Evolutionary conservation across 2,329 filamentous ascomycete genomes (phyloP).

Genomic region (Domatiomyces globalis): DNA sequence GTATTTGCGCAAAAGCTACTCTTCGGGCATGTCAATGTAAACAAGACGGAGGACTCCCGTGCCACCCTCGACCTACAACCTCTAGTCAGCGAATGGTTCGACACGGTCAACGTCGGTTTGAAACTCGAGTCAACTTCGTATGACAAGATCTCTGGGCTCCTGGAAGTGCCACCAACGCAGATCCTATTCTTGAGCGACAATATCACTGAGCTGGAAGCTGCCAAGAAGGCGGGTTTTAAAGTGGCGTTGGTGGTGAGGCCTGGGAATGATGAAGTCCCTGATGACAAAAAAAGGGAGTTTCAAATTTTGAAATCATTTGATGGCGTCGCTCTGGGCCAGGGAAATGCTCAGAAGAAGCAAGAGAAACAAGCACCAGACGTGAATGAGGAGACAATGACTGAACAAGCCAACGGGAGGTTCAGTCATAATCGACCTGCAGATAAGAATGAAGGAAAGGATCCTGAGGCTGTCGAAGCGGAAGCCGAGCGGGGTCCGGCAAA

Average conservation of each 20-base stretch:
- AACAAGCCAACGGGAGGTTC: background rate
- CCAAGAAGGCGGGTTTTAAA: constrained; percentile 8
- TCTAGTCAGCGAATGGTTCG: constrained; percentile 9
- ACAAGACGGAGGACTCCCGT: background rate
- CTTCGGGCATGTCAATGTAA: constrained; percentile 10
- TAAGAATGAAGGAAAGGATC: background rate
- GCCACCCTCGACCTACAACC: constrained; percentile 4
- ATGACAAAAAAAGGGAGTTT: constrained; percentile 4
- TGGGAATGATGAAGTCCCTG: constrained; percentile 10
- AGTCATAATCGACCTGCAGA: background rate
- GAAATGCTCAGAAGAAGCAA: background rate
- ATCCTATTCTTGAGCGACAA: constrained; percentile 16
- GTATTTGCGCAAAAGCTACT: constrained; percentile 15
- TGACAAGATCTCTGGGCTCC: constrained; percentile 8
- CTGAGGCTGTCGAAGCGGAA: background rate
- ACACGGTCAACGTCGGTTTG: constrained; percentile 14
- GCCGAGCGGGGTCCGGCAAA: background rate
- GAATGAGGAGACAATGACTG: background rate
- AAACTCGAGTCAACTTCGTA: constrained; percentile 11
- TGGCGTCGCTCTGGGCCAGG: background rate
- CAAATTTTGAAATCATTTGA: constrained; percentile 10
- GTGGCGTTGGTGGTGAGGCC: constrained; percentile 11
- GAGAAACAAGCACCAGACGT: background rate
- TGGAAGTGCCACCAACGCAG: constrained; percentile 2
- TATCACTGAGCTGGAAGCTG: constrained; percentile 12